Conservation (phyloP, 176 grass and related monocot species). For the Hyparrhenia diplandra region DNA sequence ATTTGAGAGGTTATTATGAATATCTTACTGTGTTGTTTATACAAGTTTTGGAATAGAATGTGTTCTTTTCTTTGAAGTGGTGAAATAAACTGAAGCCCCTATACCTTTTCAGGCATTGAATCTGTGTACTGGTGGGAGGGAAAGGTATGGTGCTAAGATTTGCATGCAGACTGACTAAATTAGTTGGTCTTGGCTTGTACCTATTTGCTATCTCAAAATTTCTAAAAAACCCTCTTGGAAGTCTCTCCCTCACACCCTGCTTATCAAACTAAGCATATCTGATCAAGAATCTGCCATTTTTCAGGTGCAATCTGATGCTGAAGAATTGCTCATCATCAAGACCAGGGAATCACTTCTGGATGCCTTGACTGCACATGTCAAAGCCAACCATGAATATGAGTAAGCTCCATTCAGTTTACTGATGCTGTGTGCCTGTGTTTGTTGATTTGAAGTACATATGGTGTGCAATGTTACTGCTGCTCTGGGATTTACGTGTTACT, state of each 20-base stretch:
- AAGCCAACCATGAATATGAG: slow-evolving; percentile 83
- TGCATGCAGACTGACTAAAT: background rate
- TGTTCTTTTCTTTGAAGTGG: background rate
- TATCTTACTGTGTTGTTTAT: background rate
- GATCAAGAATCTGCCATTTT: background rate
- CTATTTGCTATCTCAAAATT: background rate
- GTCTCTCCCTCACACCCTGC: too few species aligned
- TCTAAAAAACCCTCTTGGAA: background rate
- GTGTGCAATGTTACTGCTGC: background rate
- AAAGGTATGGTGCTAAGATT: slow-evolving; percentile 32
- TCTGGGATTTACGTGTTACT: background rate
- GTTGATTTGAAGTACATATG: background rate
- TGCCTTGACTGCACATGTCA: slow-evolving; percentile 66
- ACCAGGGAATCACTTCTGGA: slow-evolving; percentile 90
- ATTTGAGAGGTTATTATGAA: background rate
- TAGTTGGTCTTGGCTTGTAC: background rate
- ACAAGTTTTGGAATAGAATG: background rate
- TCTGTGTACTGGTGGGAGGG: slow-evolving; percentile 84
- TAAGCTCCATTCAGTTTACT: slow-evolving; percentile 24
- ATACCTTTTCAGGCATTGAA: slow-evolving; percentile 46
- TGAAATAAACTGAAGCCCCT: background rate
- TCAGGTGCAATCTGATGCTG: slow-evolving; percentile 86
- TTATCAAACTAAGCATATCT: background rate
- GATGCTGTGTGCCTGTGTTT: background rate
- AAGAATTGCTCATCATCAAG: slow-evolving; percentile 88